Conservation (phyloP, 306 rosid genomes). For the Rubus idaeus region DNA sequence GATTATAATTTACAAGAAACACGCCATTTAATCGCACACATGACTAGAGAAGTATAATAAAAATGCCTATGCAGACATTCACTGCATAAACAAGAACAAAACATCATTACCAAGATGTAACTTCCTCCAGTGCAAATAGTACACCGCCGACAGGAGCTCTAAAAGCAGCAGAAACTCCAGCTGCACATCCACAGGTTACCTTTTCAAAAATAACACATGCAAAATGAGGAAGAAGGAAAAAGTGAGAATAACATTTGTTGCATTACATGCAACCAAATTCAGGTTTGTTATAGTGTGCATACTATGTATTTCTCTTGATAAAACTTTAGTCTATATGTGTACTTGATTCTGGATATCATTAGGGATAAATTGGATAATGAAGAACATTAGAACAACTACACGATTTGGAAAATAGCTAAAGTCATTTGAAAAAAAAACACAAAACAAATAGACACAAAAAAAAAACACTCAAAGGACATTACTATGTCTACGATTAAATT, state of each 20-base stretch:
- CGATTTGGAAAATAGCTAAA: background rate
- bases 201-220: slow-evolving; percentile 42
- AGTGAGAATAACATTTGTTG: background rate
- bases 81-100: background rate
- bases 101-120: slow-evolving; percentile 80
- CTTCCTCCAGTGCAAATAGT: slow-evolving; percentile 96
- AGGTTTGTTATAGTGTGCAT: background rate
- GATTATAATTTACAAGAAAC: background rate
- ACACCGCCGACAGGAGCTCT: slow-evolving; percentile 99
- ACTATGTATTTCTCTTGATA: background rate
- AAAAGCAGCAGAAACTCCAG: slow-evolving; percentile 98
- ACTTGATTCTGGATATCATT: background rate
- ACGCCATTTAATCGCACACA: background rate
- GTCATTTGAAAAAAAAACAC: background rate
- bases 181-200: slow-evolving; percentile 99
- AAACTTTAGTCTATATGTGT: background rate
- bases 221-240: slow-evolving; percentile 18
- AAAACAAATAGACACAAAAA: background rate
- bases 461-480: background rate
- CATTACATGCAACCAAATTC: background rate
- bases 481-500: background rate
- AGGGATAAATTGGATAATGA: background rate
- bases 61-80: background rate
- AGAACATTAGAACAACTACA: background rate
- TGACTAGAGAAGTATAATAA: background rate